These are phyloP conservation scores for Lactarius evosmus DNA, from an alignment of 768 basidiomycete genomes.

Conservation along the genomic window DNA sequence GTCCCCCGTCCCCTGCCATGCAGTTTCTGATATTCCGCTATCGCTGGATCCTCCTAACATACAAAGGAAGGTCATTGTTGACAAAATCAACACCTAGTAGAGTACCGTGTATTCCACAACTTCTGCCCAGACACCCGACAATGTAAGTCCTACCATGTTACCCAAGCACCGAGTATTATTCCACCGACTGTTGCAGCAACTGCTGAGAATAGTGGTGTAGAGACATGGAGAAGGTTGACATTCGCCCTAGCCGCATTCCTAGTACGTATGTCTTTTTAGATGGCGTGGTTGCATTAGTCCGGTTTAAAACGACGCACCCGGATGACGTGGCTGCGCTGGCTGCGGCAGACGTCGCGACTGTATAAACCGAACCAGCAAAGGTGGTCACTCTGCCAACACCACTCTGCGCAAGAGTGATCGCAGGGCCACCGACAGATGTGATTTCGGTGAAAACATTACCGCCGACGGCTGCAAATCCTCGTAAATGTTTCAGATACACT, in stretches of 20 bases:
- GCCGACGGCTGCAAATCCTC: conserved; percentile 12
- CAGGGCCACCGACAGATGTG: conserved; percentile 22
- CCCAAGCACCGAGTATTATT: conserved; percentile 24
- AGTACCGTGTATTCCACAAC: too few relatives aligned
- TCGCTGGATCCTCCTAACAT: too few relatives aligned
- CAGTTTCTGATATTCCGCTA: too few relatives aligned
- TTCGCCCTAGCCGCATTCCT: conserved; percentile 13
- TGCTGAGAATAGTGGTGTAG: conserved; percentile 15
- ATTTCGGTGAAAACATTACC: conserved; percentile 24
- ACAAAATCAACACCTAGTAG: too few relatives aligned
- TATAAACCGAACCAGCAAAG: conserved; percentile 26
- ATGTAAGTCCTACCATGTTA: too few relatives aligned
- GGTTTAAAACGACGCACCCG: neutral
- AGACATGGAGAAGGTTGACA: conserved; percentile 2
- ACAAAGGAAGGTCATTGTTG: too few relatives aligned
- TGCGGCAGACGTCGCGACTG: conserved; percentile 20
- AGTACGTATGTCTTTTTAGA: neutral
- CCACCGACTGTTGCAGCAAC: conserved; percentile 22
- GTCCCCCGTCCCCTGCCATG: too few relatives aligned
- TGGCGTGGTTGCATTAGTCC: neutral
- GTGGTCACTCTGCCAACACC: conserved; percentile 23
- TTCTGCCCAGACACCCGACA: too few relatives aligned
- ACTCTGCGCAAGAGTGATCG: conserved; percentile 25
- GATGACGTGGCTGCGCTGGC: conserved; percentile 1
- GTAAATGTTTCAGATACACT: neutral